These are phyloP conservation scores for Sporothrix humicola DNA, from an alignment of 2,329 filamentous ascomycete genomes.

Conservation along the genomic window DNA sequence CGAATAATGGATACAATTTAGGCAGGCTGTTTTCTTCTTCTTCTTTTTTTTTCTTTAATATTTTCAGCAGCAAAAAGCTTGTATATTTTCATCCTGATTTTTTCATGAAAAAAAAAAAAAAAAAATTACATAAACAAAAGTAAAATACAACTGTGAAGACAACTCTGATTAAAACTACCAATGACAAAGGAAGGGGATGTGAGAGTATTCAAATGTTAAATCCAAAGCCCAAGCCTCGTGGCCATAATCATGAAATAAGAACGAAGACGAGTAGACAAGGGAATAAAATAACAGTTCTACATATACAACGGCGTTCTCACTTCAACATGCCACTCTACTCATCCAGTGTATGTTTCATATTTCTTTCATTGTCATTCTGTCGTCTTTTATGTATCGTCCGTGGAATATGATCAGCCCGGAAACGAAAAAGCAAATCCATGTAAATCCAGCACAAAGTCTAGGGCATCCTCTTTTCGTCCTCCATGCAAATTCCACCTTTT, in stretches of 20 bases:
- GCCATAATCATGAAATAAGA: not conserved
- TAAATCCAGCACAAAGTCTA: slow-evolving; percentile 17
- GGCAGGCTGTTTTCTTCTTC: not conserved
- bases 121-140: not conserved
- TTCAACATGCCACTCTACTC: not conserved
- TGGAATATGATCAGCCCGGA: not conserved
- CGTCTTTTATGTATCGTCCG: slow-evolving; percentile 13
- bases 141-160: no score
- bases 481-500: slow-evolving; percentile 9
- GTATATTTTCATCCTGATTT: no score
- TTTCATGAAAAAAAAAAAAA: no score
- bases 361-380: slow-evolving; percentile 25
- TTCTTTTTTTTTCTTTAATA: not conserved
- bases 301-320: not conserved
- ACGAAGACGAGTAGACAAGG: not conserved
- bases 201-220: no score
- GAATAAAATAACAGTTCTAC: not conserved
- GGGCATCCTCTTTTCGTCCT: not conserved
- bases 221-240: no score
- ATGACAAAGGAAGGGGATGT: no score
- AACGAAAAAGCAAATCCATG: not conserved
- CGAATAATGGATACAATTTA: not conserved
- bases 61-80: no score
- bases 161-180: no score
- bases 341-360: not conserved